Base-by-base conservation (phyloP, 495 filamentous ascomycete genomes). In the Durotheca rogersii region DNA sequence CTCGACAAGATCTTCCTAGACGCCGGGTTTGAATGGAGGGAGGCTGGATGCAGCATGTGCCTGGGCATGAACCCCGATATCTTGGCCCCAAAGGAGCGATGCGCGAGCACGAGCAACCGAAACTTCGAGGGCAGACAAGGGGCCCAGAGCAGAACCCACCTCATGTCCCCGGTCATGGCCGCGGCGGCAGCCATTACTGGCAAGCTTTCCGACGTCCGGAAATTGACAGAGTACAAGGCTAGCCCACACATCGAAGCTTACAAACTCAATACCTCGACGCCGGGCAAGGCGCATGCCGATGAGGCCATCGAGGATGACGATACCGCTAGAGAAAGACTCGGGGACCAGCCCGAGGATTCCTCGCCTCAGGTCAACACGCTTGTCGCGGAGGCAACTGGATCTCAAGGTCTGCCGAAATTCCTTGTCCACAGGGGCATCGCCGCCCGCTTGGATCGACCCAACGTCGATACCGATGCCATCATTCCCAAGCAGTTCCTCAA, bases 41-140 rank as follows among this genome's bases (percentile, higher is more conserved):
- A 98, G 77, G 93, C 93, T 48, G 93, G 93, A 34, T 98, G 93
- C 76, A 91, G 86, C 42, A 98, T 98, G 93, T 98, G 93, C 61
- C 80, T 98, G 20, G 93, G 93, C 67, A 98, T 98, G 93, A 98
- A 98, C 75, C 90, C 93, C 0, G 93, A 98, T 69, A 96, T 98
- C 58, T 81, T 97, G n/a, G 82, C 88, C 1, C 93, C 93, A 34
- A 81, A 85, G 64, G 93, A 98, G 73, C 83, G 93, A 47, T 98
- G 93, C 61, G 93, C 93, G 30, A 89, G 84, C 66, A 98, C 93
- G 49, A 92, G 87, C 58, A 97, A 98, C 74, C 88, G 93, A 53
- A 98, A 98, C 64, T 98, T 97, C 59, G 93, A 97, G 69, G 93
- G 93, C 38, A 84, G 93, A 56, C 93, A 98, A 73, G 93, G 93